phyloP scores from a whole-genome alignment of 2,329 filamentous ascomycete species.

The Ustulina deusta region DNA sequence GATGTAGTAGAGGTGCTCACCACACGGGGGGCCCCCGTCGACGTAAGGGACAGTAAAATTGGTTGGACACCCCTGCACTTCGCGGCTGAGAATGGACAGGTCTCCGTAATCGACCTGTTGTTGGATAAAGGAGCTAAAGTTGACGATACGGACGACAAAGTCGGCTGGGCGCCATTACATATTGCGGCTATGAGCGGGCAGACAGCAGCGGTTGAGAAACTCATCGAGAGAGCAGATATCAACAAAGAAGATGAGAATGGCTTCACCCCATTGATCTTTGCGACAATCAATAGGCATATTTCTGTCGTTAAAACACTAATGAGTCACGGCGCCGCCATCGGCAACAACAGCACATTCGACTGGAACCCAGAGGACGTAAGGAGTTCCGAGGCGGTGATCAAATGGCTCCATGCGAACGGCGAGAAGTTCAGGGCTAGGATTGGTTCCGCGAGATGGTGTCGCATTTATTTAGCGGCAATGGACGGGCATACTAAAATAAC shows the following conservation, averaged over 20 bases:
- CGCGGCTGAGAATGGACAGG: not conserved
- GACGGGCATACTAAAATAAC: not conserved
- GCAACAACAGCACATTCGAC: not conserved
- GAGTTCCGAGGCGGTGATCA: not conserved
- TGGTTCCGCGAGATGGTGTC: not conserved
- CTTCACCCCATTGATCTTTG: slow-evolving; percentile 7
- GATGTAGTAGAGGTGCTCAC: not conserved
- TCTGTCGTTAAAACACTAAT: not conserved
- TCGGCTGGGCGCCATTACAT: slow-evolving; percentile 21
- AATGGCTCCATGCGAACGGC: not conserved
- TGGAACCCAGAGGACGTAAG: not conserved
- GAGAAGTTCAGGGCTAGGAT: not conserved
- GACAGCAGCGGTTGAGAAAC: not conserved
- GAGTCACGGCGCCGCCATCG: not conserved
- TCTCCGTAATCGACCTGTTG: slow-evolving; percentile 2
- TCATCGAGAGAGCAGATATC: not conserved
- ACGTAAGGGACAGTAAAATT: slow-evolving; percentile 8
- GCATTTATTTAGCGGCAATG: slow-evolving; percentile 7
- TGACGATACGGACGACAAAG: not conserved
- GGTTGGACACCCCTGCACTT: slow-evolving; percentile 5
- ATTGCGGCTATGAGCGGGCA: slow-evolving; percentile 9
- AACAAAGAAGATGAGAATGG: slow-evolving; percentile 6
- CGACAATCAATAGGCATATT: slow-evolving; percentile 6
- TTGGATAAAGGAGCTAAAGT: not conserved
- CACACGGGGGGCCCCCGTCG: not conserved